A percentile compares a stretch with the other conserved stretches of the same genome.
Evolutionary conservation across 106 monocot species (phyloP).

Genomic region (Phalaenopsis aphrodite): DNA sequence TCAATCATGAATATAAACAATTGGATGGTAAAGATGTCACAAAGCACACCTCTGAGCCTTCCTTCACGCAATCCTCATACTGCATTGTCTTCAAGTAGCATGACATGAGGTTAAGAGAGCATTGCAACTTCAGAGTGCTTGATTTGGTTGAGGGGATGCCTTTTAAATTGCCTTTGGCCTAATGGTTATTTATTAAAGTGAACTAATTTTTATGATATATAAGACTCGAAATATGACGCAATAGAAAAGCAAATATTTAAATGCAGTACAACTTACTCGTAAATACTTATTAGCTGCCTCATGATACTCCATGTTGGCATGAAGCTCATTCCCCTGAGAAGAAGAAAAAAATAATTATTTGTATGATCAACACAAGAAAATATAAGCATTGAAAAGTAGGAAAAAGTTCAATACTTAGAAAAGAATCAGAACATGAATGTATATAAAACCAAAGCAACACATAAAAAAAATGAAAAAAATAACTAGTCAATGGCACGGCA

Average conservation of each 20-base stretch:
- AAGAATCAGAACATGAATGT: neutral
- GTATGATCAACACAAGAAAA: neutral
- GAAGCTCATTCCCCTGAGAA: slow-evolving; percentile 80
- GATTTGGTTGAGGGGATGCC: slow-evolving; percentile 47
- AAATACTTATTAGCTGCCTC: slow-evolving; percentile 84
- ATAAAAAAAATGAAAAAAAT: neutral
- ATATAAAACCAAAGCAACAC: neutral
- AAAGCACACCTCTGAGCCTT: slow-evolving; percentile 75
- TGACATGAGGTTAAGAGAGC: slow-evolving; percentile 94
- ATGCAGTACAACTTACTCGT: slow-evolving; percentile 35
- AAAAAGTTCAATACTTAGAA: neutral
- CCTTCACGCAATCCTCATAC: slow-evolving; percentile 76
- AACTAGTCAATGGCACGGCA: neutral
- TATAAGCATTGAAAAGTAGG: neutral
- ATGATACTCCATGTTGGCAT: slow-evolving; percentile 45
- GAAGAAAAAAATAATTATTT: neutral
- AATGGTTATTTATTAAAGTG: slow-evolving; percentile 1
- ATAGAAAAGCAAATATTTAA: neutral
- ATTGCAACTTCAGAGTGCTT: slow-evolving; percentile 66
- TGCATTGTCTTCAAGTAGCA: slow-evolving; percentile 79
- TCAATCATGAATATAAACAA: neutral
- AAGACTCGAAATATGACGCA: neutral
- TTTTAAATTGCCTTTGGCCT: slow-evolving; percentile 91
- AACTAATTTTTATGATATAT: slow-evolving; percentile 1
- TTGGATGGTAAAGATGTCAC: neutral